phyloP scores from a whole-genome alignment of 1,284 basidiomycete genomes.

The Cryptococcus sp. region DNA sequence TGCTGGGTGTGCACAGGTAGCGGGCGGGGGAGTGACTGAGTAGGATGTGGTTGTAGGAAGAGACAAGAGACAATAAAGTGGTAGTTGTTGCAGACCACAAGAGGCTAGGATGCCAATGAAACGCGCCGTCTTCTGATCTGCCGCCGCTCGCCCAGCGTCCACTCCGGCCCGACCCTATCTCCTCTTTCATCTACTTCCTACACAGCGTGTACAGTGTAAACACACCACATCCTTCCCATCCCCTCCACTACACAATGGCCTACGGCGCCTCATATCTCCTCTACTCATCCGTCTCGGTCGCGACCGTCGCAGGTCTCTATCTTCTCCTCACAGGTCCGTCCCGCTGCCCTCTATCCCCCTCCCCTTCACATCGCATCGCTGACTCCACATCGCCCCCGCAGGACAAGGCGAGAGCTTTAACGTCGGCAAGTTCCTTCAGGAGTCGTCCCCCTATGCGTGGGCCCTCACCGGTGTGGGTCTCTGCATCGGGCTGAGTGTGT shows the following conservation, averaged over 20 bases:
- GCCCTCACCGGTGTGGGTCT: conserved; percentile 85
- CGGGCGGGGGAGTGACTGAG: too few relatives aligned
- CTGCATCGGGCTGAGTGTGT: conserved; percentile 88
- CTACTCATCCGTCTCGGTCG: conserved; percentile 53
- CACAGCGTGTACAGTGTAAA: too few relatives aligned
- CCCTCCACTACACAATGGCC: conserved; percentile 16
- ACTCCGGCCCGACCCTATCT: background rate
- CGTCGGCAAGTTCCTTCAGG: conserved; percentile 84
- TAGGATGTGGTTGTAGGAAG: too few relatives aligned
- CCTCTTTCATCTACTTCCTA: background rate
- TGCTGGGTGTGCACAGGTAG: too few relatives aligned
- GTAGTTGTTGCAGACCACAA: too few relatives aligned
- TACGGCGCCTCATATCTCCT: conserved; percentile 24
- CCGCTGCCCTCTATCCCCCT: conserved; percentile 11
- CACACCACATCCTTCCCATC: background rate
- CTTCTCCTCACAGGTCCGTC: conserved; percentile 74
- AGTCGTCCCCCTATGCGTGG: conserved; percentile 92
- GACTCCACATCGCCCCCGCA: conserved; percentile 73
- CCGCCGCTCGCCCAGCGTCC: background rate
- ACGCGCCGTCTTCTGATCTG: background rate
- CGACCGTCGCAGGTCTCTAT: conserved; percentile 69
- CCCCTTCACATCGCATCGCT: conserved; percentile 61
- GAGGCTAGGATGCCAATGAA: too few relatives aligned
- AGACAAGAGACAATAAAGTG: too few relatives aligned
- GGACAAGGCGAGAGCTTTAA: conserved; percentile 88